phyloP scores from a whole-genome alignment of 1,139 yeast genomes.

The Tardiomyces blankii region DNA sequence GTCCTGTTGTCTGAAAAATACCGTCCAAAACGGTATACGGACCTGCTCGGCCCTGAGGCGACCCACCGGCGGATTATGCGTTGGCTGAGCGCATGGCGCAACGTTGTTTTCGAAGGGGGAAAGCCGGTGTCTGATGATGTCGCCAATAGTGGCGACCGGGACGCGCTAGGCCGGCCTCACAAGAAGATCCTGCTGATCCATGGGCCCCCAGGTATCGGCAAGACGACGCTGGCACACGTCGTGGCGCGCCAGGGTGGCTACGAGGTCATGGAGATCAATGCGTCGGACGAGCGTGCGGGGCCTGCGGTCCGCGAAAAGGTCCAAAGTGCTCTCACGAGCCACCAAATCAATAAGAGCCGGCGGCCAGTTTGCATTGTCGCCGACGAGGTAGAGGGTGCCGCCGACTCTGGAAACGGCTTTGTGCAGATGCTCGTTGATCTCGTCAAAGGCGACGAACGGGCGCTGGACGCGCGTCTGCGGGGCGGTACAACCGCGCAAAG shows the following conservation, averaged over 20 bases:
- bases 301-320: conserved; percentile 47
- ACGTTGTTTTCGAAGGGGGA: conserved; percentile 38
- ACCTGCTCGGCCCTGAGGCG: conserved; percentile 68
- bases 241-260: conserved; percentile 78
- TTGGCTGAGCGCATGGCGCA: conserved; percentile 80
- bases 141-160: conserved; percentile 22
- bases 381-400: conserved; percentile 89
- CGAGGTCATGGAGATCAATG: conserved; percentile 74
- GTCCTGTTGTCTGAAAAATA: conserved; percentile 60
- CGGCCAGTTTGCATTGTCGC: conserved; percentile 61
- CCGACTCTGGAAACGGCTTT: conserved; percentile 54
- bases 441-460: conserved; percentile 46
- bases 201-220: conserved; percentile 97
- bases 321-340: conserved; percentile 57
- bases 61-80: conserved; percentile 58
- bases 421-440: conserved; percentile 57
- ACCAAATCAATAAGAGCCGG: conserved; percentile 26
- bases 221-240: conserved; percentile 81
- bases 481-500: too few relatives aligned
- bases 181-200: conserved; percentile 60
- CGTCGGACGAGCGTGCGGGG: conserved; percentile 74
- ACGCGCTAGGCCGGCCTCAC: conserved; percentile 60
- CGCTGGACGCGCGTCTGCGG: not conserved
- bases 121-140: not conserved
- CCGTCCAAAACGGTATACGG: conserved; percentile 65